Percentiles rank a stretch among this genome's conserved stretches.
Evolutionary conservation across 257 asterid species (phyloP).

Genomic region (Fraxinus excelsior): DNA sequence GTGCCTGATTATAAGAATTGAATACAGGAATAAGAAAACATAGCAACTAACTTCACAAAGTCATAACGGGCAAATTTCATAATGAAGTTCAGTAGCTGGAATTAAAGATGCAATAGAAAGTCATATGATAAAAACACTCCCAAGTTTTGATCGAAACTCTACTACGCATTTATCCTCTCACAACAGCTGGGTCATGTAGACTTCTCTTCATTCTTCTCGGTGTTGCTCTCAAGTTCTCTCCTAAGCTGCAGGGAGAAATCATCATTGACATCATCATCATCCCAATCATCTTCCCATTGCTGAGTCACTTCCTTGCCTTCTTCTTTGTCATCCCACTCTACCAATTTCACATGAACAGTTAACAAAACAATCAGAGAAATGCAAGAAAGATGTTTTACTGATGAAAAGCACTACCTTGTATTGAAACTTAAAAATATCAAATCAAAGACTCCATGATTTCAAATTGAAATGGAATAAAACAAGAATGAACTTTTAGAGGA

Average conservation of each 20-base stretch:
- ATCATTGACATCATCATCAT: conserved; percentile 89
- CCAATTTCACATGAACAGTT: conserved; percentile 11
- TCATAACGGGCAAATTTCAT: background rate
- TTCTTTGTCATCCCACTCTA: conserved; percentile 77
- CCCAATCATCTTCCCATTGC: conserved; percentile 99
- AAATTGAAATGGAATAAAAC: background rate
- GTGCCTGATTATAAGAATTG: background rate
- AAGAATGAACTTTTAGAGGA: background rate
- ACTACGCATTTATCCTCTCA: background rate
- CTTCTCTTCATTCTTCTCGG: conserved; percentile 56
- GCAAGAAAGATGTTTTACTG: background rate
- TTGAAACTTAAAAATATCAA: background rate
- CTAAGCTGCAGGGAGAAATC: conserved; percentile 89
- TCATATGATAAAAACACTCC: background rate
- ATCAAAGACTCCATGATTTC: background rate
- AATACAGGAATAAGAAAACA: background rate
- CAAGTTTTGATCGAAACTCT: background rate
- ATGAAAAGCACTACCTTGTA: background rate
- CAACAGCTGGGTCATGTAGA: conserved; percentile 26
- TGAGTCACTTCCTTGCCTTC: conserved; percentile 76
- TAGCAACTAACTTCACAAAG: background rate
- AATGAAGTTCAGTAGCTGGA: background rate
- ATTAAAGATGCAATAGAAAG: background rate
- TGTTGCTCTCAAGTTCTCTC: conserved; percentile 73
- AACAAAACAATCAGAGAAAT: conserved; percentile 9